Evolutionary conservation across 805 yeast genomes (phyloP), one percentile per base, ranked within the genome.

Genomic region (Lachancea quebecensis): DNA sequence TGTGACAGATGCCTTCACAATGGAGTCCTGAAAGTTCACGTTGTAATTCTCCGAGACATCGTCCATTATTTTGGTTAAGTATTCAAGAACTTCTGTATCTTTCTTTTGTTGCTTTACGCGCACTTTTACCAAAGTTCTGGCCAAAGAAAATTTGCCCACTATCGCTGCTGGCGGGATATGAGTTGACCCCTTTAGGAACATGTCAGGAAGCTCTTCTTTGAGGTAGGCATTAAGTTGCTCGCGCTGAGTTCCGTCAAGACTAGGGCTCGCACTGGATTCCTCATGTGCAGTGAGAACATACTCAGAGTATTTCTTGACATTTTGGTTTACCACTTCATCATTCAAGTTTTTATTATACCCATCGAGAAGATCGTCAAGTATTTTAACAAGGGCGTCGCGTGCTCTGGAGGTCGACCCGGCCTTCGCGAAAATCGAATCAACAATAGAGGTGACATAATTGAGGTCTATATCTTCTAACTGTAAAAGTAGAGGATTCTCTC

Each of bases 281-380:
- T 52, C 47, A 39, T 54, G 44, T 34, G 50, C 53, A 38, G 53
- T 46, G 28, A 59, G 60, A 35, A 64, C 44, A 21, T 50, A 71
- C 38, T 77, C 73, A 30, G 71, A 71, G 57, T 59, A 83, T 10
- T 68, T 67, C 15, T 74, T 68, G 14, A 88, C 81, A 1, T 90
- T 81, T 16, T 70, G 74, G 60, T 87, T 87, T 15, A 90, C 96
- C 0, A 90, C 95, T 7, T 79, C 78, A 64, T 90, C 96, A 59
- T 90, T 88, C 66, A 88, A 78, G 56, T 88, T 84, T 39, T 85
- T 86, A 55, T 88, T 86, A 64, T 85, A 89, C n/a, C 75, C 74
- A 2, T 69, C 57, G 8, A 71, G 61, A 65, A 90, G 68, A 4
- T 65, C 64, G 2, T 64, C 61, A 41, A 87, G 58, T 14, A 84